Conservation (phyloP, 345 rosid genomes). For the Linum usitatissimum region DNA sequence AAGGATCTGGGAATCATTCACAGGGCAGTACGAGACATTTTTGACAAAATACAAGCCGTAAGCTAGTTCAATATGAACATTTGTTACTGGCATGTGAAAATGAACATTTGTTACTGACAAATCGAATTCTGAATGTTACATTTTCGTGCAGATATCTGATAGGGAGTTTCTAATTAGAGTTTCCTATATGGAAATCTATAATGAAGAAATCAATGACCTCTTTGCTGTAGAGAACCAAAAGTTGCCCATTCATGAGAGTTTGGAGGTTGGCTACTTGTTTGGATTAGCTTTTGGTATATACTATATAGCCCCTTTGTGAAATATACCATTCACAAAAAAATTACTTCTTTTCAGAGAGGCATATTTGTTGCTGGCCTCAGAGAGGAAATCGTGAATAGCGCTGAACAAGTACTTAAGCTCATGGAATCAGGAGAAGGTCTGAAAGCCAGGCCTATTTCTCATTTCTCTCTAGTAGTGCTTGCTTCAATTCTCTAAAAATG, state of each 20-base stretch:
- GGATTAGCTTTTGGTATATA: constrained; percentile 7
- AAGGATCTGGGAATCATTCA: constrained; percentile 67
- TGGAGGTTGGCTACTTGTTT: constrained; percentile 49
- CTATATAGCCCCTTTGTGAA: constrained; percentile 5
- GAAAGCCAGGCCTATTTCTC: constrained; percentile 7
- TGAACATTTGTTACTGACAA: not conserved
- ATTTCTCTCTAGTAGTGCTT: not conserved
- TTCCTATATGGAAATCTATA: constrained; percentile 93
- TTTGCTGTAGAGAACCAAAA: constrained; percentile 69
- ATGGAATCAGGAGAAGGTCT: constrained; percentile 86
- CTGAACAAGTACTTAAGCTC: constrained; percentile 78
- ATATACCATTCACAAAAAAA: constrained; percentile 3
- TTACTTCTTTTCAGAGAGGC: constrained; percentile 50
- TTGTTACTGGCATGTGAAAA: not conserved
- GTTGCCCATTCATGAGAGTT: constrained; percentile 80
- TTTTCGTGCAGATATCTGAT: constrained; percentile 43
- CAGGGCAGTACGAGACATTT: constrained; percentile 63
- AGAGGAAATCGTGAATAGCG: constrained; percentile 73
- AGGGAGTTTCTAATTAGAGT: constrained; percentile 88
- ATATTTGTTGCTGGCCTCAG: constrained; percentile 78
- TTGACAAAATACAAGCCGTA: constrained; percentile 48
- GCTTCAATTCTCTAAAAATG: not conserved
- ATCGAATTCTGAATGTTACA: not conserved
- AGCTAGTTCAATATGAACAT: not conserved
- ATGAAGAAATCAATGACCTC: constrained; percentile 89